Evolutionary conservation across 2,329 filamentous ascomycete genomes (phyloP), one percentile per base, ranked within the genome.

Genomic region (Trichophyton verrucosum): DNA sequence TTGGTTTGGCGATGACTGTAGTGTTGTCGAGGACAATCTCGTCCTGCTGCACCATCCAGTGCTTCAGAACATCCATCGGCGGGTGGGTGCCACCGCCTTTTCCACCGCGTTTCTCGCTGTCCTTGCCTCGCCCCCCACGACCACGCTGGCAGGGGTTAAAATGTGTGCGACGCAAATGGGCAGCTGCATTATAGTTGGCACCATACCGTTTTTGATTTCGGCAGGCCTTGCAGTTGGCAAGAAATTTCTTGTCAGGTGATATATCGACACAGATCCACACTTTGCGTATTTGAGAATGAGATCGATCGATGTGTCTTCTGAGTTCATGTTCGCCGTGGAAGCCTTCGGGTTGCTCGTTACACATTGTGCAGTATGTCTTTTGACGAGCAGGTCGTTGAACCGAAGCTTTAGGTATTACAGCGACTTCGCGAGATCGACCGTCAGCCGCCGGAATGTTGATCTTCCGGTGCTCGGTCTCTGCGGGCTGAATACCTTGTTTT

Each of bases 171-270:
- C 91, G 83, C 7, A 97, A 81, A 71, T 97, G 92, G 0, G 91
- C 92, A 0, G 91, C 91, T 0, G 91, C 92, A 68, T 97, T 97
- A 76, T 97, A 96, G 75, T 96, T 94, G 15, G 88, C 89, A 2
- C 88, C 88, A 67, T 97, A 97, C 62, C 83, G 81, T 77, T 96
- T 96, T 60, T 81, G 76, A 51, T 81, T 81, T 57, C 80, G 81
- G 73, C 92, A 97, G 56, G 88, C 83, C 74, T 95, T 95, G 82
- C 91, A 96, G 66, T 87, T 87, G 58, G 79, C 78, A 38, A 97
- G 81, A 46, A 91, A 86, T 74, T 81, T 75, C 81, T 80, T 73
- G 75, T 83, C 71, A 66, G 79, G 67, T 72, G 81, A 76, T 24
- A 80, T 80, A 64, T 86, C 83, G 44, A 83, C 76, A 67, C 82